Conservation (phyloP, 2,329 filamentous ascomycete genomes). For the Cephalotrichum gorgonifer region DNA sequence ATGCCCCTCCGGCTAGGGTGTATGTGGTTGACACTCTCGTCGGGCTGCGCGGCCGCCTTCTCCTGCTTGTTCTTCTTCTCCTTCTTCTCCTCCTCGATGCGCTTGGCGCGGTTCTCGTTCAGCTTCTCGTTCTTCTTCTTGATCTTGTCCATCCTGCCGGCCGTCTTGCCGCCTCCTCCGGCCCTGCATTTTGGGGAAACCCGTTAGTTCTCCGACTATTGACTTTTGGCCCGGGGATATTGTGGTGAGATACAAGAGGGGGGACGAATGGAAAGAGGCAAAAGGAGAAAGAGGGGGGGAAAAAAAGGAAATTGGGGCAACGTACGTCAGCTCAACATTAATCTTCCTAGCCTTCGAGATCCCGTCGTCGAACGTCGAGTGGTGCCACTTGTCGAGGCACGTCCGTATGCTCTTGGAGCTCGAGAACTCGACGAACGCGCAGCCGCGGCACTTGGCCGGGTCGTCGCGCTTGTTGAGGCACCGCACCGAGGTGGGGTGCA, state of each 20-base stretch:
- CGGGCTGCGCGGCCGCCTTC: constrained; percentile 12
- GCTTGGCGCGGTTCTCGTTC: constrained; percentile 49
- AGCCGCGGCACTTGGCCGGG: constrained; percentile 57
- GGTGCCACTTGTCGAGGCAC: constrained; percentile 83
- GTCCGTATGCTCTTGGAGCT: constrained; percentile 85
- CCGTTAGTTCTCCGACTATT: not conserved
- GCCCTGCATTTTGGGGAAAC: constrained; percentile 39
- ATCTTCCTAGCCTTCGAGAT: constrained; percentile 57
- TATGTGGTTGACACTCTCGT: constrained; percentile 22
- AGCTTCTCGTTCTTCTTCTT: constrained; percentile 78
- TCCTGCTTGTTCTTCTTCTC: constrained; percentile 27
- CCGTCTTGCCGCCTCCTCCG: constrained; percentile 74
- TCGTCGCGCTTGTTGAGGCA: constrained; percentile 59
- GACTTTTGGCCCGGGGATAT: not conserved
- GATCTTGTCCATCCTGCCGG: constrained; percentile 65
- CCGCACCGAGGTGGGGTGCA: constrained; percentile 61
- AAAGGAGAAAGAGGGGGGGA: constrained; percentile 4
- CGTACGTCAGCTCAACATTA: constrained; percentile 83
- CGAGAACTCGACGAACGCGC: constrained; percentile 83
- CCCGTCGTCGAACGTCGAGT: constrained; percentile 60
- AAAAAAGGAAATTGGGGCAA: constrained; percentile 11
- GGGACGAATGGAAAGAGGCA: not conserved
- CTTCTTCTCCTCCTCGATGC: constrained; percentile 32
- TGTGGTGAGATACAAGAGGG: not conserved
- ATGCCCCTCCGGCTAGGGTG: constrained; percentile 40